These are phyloP conservation scores for Ophiostoma ulmi DNA, from an alignment of 2,329 filamentous ascomycete genomes.

Conservation along the genomic window DNA sequence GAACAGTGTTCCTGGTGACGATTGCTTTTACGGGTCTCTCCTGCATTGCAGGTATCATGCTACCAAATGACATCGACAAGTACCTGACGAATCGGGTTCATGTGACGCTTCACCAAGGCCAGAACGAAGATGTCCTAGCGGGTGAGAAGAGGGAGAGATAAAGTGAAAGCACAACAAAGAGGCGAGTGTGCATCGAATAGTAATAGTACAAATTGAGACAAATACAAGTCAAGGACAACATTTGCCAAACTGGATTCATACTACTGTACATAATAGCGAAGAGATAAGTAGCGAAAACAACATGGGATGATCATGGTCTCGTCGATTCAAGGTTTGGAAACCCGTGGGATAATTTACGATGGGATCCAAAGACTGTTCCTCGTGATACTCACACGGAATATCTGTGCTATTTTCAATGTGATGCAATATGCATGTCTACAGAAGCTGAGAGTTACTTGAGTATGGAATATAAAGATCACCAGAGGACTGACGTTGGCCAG, in stretches of 20 bases:
- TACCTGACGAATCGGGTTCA: not conserved
- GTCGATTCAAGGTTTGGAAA: not conserved
- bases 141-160: not conserved
- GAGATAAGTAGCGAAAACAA: not conserved
- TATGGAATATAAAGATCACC: too few species aligned
- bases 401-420: too few species aligned
- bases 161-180: not conserved
- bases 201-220: not conserved
- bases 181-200: not conserved
- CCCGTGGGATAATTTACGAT: not conserved
- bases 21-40: not conserved
- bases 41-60: conserved; percentile 2
- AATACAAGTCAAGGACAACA: not conserved
- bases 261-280: not conserved
- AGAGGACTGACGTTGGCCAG: not conserved
- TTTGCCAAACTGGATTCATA: not conserved
- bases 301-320: not conserved
- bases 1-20: not conserved
- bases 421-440: too few species aligned
- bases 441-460: too few species aligned
- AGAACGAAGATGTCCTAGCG: not conserved
- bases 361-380: not conserved
- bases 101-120: not conserved
- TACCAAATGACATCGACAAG: not conserved
- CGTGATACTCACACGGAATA: too few species aligned